These are phyloP conservation scores for Tylopilus sp. DNA, from an alignment of 1,284 basidiomycete species.

Conservation along the genomic window DNA sequence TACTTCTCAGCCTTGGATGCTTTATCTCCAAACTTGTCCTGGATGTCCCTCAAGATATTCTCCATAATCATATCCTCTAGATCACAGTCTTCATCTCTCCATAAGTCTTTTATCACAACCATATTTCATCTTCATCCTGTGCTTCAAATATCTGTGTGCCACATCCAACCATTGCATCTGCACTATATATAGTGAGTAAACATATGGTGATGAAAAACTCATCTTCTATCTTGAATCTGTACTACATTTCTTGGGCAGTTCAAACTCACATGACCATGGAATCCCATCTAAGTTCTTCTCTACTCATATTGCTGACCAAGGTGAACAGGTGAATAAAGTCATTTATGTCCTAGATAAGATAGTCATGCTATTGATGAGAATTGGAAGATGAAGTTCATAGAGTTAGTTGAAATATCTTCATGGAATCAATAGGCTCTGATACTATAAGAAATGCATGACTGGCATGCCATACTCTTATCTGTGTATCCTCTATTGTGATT, in stretches of 20 bases:
- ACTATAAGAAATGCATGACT: conserved; percentile 3
- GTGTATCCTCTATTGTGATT: conserved; percentile 7
- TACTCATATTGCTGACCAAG: neutral
- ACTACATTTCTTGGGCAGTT: too few relatives aligned
- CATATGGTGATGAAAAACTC: neutral
- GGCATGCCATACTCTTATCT: conserved; percentile 8
- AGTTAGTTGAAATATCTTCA: too few relatives aligned
- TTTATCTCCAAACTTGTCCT: neutral
- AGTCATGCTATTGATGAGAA: too few relatives aligned
- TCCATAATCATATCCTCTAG: conserved; percentile 1
- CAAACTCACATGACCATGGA: conserved; percentile 1
- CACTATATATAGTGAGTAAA: conserved; percentile 1
- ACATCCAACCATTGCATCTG: conserved; percentile 7
- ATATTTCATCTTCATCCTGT: neutral
- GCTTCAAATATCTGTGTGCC: conserved; percentile 12
- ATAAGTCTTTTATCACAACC: conserved; percentile 9
- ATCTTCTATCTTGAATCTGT: conserved; percentile 2
- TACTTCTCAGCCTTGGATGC: neutral
- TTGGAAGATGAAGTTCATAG: too few relatives aligned
- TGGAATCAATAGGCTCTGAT: neutral
- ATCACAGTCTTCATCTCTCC: conserved; percentile 1
- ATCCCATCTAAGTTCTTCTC: conserved; percentile 11
- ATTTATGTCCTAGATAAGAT: conserved; percentile 1
- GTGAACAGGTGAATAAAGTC: conserved; percentile 4
- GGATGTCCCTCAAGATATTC: conserved; percentile 1